Percentiles rank a stretch among this genome's conserved stretches.
Conservation (phyloP, 352 stramenopile genomes). For the Saprolegnia diclina region DNA sequence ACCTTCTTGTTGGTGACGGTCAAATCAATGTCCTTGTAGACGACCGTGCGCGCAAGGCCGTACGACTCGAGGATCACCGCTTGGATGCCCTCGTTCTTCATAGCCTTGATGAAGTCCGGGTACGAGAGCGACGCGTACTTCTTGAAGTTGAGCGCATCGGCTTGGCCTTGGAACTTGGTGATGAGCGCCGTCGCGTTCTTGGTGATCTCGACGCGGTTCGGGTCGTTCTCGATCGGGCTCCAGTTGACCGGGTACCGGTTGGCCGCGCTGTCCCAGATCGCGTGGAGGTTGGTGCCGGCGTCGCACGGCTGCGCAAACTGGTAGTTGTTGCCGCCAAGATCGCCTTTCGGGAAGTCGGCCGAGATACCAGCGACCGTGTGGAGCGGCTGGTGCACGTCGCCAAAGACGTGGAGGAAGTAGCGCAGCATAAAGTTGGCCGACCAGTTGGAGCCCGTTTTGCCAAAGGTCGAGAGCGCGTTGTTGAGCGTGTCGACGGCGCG, state of each 20-base stretch:
- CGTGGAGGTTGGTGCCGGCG: conserved; percentile 47
- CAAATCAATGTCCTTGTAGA: conserved; percentile 41
- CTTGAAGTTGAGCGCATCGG: conserved; percentile 38
- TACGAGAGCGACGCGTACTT: conserved; percentile 40
- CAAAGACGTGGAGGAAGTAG: conserved; percentile 66
- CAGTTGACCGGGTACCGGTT: conserved; percentile 48
- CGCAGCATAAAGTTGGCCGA: conserved; percentile 51
- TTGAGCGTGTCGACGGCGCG: conserved; percentile 42
- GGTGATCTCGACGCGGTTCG: conserved; percentile 23
- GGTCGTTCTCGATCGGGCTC: conserved; percentile 24
- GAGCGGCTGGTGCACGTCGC: conserved; percentile 54
- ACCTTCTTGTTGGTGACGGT: conserved; percentile 30
- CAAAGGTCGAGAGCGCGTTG: conserved; percentile 44
- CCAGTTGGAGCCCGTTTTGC: conserved; percentile 56
- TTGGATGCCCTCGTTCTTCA: conserved; percentile 32
- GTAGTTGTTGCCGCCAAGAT: conserved; percentile 56
- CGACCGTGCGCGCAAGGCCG: conserved; percentile 34
- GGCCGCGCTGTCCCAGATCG: conserved; percentile 51
- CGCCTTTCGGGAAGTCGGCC: conserved; percentile 41
- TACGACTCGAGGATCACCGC: conserved; percentile 43
- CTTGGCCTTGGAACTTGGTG: neutral
- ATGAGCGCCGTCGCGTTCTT: conserved; percentile 47
- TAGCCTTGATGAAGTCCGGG: conserved; percentile 31
- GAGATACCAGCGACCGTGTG: conserved; percentile 49
- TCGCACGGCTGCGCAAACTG: conserved; percentile 43